These are phyloP conservation scores for Vigna reflexopilosa DNA, from an alignment of 306 rosid species.

Conservation along the genomic window DNA sequence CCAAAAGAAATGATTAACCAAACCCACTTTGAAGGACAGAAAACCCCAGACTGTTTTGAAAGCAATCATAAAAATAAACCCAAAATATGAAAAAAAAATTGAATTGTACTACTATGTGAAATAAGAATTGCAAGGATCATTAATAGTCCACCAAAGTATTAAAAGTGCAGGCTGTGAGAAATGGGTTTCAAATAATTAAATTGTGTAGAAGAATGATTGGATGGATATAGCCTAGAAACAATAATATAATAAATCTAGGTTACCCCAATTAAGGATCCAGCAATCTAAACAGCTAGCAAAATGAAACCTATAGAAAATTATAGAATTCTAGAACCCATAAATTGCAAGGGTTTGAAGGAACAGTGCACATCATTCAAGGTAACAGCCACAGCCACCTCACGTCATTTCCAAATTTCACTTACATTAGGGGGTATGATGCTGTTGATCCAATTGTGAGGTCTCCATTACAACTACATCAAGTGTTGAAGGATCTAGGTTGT, in stretches of 20 bases:
- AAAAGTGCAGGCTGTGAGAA: conserved; percentile 14
- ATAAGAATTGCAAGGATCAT: background rate
- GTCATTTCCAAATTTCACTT: too few relatives aligned
- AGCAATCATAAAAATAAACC: conserved; percentile 28
- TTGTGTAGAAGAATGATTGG: conserved; percentile 14
- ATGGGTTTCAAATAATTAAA: conserved; percentile 24
- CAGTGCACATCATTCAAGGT: background rate
- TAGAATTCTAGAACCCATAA: conserved; percentile 6
- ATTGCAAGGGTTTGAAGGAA: conserved; percentile 27
- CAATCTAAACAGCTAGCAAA: conserved; percentile 8
- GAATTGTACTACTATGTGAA: conserved; percentile 20
- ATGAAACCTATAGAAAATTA: background rate
- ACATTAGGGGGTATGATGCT: too few relatives aligned
- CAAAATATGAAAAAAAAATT: conserved; percentile 26
- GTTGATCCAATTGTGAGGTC: too few relatives aligned
- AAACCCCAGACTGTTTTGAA: conserved; percentile 21
- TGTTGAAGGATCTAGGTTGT: too few relatives aligned
- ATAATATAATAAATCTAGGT: conserved; percentile 4
- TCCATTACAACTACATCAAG: too few relatives aligned
- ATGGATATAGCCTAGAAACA: conserved; percentile 16
- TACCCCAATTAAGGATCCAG: conserved; percentile 9
- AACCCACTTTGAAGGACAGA: conserved; percentile 27
- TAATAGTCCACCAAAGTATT: background rate
- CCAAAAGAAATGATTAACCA: conserved; percentile 37
- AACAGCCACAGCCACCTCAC: too few relatives aligned